A percentile compares a stretch with the other conserved stretches of the same genome.
Evolutionary conservation across 1,139 yeast genomes (phyloP).

Genomic region (Yarrowia galli): DNA sequence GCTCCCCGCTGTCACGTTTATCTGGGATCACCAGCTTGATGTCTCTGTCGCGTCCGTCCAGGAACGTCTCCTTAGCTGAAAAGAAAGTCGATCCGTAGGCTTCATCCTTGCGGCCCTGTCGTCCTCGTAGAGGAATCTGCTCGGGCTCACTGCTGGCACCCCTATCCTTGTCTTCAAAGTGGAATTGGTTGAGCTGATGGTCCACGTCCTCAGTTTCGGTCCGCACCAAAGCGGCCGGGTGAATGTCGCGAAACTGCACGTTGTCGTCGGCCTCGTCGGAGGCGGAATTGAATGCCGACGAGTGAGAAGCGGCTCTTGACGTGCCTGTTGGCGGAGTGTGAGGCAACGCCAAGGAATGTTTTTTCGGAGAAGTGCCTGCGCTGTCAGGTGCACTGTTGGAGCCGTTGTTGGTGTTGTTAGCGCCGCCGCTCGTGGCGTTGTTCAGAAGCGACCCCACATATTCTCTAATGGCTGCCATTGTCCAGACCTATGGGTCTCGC

Average conservation of each 20-base stretch:
- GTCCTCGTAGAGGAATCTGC: slow-evolving; percentile 14
- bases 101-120: slow-evolving; percentile 7
- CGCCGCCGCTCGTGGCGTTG: slow-evolving; percentile 23
- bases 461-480: slow-evolving; percentile 34
- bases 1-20: slow-evolving; percentile 4
- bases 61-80: slow-evolving; percentile 24
- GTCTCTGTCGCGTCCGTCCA: slow-evolving; percentile 24
- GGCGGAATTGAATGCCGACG: slow-evolving; percentile 33
- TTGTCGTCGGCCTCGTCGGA: slow-evolving; percentile 33
- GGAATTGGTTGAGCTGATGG: slow-evolving; percentile 28
- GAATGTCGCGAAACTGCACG: slow-evolving; percentile 35
- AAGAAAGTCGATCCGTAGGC: slow-evolving; percentile 20
- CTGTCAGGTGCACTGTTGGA: slow-evolving; percentile 7
- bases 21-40: slow-evolving; percentile 32
- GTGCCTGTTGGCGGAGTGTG: slow-evolving; percentile 16
- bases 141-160: slow-evolving; percentile 29
- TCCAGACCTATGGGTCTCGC: slow-evolving; percentile 31
- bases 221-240: slow-evolving; percentile 30
- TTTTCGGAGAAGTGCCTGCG: slow-evolving; percentile 33
- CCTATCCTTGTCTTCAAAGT: slow-evolving; percentile 15
- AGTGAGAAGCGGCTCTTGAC: slow-evolving; percentile 25
- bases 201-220: slow-evolving; percentile 27
- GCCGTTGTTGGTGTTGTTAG: neutral
- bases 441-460: slow-evolving; percentile 36
- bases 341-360: slow-evolving; percentile 25